phyloP scores from a whole-genome alignment of 306 rosid genomes.

The Dalbergia oliveri region DNA sequence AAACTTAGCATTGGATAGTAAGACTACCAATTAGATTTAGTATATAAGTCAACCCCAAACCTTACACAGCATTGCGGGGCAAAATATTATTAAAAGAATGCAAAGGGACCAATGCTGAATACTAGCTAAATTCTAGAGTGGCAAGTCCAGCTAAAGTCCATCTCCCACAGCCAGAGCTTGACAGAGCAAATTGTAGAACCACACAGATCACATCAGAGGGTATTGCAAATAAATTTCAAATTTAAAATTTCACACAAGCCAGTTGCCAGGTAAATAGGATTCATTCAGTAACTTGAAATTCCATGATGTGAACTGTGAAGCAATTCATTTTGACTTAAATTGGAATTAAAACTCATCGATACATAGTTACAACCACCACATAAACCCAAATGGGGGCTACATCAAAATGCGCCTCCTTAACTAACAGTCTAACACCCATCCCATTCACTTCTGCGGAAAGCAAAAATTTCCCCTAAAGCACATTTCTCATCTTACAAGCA shows the following conservation, averaged over 20 bases:
- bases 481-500: constrained; percentile 49
- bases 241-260: background rate
- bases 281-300: background rate
- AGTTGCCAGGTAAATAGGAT: constrained; percentile 2
- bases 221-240: background rate
- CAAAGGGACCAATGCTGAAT: too few species aligned
- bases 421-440: constrained; percentile 44
- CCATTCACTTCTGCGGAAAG: constrained; percentile 41
- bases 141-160: background rate
- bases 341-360: constrained; percentile 37
- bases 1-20: background rate
- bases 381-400: constrained; percentile 39
- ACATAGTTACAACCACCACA: constrained; percentile 41
- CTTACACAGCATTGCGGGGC: background rate
- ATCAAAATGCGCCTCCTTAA: constrained; percentile 50
- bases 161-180: background rate
- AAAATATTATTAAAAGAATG: too few species aligned
- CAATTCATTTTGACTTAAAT: background rate
- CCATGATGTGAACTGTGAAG: constrained; percentile 36
- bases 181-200: background rate
- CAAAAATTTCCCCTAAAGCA: constrained; percentile 46
- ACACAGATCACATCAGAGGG: background rate
- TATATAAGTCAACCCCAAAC: background rate
- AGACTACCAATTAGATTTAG: background rate
- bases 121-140: too few species aligned